Evolutionary conservation across 140 eudicot species (phyloP).

Genomic region (Stevia rebaudiana): DNA sequence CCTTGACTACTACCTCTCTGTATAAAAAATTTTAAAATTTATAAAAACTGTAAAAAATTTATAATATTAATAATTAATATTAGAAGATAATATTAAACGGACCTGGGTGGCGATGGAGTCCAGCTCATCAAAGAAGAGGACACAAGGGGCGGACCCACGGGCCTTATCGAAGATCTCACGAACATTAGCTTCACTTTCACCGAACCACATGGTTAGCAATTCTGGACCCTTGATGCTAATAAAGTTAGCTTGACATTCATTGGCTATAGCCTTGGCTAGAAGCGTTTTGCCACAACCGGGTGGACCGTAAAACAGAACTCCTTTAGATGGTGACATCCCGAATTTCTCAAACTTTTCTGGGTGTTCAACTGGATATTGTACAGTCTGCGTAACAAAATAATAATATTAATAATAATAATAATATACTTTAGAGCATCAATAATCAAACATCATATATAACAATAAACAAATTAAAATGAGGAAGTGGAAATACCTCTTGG

Average conservation of each 20-base stretch:
- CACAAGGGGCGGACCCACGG: constrained; percentile 77
- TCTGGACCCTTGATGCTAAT: constrained; percentile 79
- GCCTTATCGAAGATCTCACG: constrained; percentile 76
- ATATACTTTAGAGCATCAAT: no score
- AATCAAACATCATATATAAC: neutral
- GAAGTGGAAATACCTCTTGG: constrained; percentile 50
- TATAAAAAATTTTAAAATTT: neutral
- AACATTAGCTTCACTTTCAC: constrained; percentile 78
- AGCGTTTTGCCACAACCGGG: constrained; percentile 89
- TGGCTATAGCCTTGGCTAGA: constrained; percentile 83
- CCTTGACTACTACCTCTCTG: constrained; percentile 68
- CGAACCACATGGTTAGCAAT: constrained; percentile 76
- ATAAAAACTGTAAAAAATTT: neutral
- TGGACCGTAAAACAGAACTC: constrained; percentile 82
- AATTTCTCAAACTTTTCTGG: constrained; percentile 81
- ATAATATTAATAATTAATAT: neutral
- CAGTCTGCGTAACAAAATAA: constrained; percentile 40
- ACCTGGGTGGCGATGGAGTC: constrained; percentile 82
- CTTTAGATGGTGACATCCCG: constrained; percentile 82
- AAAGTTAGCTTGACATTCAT: constrained; percentile 83
- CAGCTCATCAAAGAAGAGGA: constrained; percentile 61
- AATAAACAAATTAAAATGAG: neutral
- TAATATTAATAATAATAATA: neutral
- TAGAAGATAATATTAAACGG: neutral
- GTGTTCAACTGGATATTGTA: constrained; percentile 86